Evolutionary conservation across 257 asterid species (phyloP), one percentile per base, ranked within the genome.

Genomic region (Gentiana straminea): DNA sequence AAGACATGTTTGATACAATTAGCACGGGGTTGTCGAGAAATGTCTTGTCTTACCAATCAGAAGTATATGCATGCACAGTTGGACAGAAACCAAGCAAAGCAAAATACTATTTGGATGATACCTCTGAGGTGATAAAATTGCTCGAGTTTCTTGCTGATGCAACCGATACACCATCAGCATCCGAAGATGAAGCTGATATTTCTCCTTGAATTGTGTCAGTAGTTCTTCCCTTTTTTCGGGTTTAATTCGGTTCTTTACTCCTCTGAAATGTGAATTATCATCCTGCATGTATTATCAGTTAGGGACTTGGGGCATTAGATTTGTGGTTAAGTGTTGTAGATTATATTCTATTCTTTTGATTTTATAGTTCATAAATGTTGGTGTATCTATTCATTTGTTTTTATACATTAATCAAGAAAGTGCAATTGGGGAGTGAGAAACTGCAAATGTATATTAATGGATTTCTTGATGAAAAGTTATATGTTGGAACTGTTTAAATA

Each of bases 71-170:
- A 13, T 86, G 95, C 79, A 86, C 95, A 10, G 94, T 84, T 12
- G 95, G 94, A 32, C 95, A 84, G 70, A 86, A 86, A 73, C 95
- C 95, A 5, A 86, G 95, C 63, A 84, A 86, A 78, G 94, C 94
- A 8, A 86, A 84, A 74, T 84, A 86, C 65, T 86, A 84, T 73
- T 71, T 86, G 77, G 95, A 86, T 37, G 95, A 86, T 68, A 66
- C 94, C 9, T 70, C 90, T 7, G 91, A 86, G 71, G 95, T 84
- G 50, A 74, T 81, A 47, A 68, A 69, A 50, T 81, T 86, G 95
- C 94, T 86, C 10, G 84, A 81, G 66, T 78, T 94, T 69, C 83
- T 86, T 38, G 94, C 95, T 56, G 89, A 84, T n/a, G 94, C 80
- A 34, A 61, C 86, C 43, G 78, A 81, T 74, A 69, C 91, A 60